Evolutionary conservation across 352 stramenopile genomes (phyloP).

Genomic region (Phytophthora tentaculata): DNA sequence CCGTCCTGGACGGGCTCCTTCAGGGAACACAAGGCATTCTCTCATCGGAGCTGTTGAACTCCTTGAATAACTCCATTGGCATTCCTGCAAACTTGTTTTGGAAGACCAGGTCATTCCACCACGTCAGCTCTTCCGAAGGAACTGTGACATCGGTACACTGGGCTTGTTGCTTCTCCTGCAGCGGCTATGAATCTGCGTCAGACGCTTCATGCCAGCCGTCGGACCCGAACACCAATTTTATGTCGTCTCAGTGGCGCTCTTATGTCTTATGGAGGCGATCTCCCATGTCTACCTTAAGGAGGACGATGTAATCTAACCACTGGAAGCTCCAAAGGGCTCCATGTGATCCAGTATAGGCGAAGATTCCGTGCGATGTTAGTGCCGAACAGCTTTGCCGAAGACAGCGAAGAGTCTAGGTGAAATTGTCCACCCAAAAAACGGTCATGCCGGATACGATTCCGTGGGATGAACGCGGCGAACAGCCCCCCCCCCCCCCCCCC

Average conservation of each 20-base stretch:
- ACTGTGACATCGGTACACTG: neutral
- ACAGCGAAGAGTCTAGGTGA: constrained; percentile 15
- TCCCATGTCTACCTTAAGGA: constrained; percentile 1
- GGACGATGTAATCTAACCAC: neutral
- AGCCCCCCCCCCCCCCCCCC: too few species aligned
- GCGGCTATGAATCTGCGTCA: neutral
- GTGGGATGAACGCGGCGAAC: too few species aligned
- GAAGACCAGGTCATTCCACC: too few species aligned
- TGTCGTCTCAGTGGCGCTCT: constrained; percentile 12
- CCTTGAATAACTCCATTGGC: too few species aligned
- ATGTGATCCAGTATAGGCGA: neutral
- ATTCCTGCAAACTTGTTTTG: too few species aligned
- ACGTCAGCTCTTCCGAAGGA: neutral
- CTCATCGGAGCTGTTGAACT: too few species aligned
- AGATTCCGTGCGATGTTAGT: neutral
- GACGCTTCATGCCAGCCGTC: neutral
- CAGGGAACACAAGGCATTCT: neutral
- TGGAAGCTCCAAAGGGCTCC: neutral
- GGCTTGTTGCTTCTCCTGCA: neutral
- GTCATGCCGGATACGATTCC: too few species aligned
- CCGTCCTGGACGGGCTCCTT: too few species aligned
- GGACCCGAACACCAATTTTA: neutral
- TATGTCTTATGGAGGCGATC: constrained; percentile 6
- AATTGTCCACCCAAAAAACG: constrained; percentile 3
- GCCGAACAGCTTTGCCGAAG: constrained; percentile 8